A percentile compares a stretch with the other conserved stretches of the same genome.
These are phyloP conservation scores for Verbascum thapsus DNA, from an alignment of 257 asterid genomes.

Conservation along the genomic window DNA sequence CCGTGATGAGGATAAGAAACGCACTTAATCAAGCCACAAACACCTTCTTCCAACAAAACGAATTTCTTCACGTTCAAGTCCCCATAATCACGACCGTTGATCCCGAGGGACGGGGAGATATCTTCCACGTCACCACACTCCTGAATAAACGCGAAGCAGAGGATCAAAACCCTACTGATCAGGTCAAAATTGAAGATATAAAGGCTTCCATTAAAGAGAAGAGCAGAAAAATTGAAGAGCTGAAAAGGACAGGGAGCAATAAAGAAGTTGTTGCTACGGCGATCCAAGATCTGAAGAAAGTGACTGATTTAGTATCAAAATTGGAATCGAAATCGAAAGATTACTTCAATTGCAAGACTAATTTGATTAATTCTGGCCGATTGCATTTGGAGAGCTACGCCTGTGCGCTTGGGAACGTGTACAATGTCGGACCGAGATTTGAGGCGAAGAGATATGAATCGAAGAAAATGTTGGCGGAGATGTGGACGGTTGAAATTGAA, in stretches of 20 bases:
- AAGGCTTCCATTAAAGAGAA: constrained; percentile 66
- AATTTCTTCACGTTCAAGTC: constrained; percentile 71
- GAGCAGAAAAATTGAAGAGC: constrained; percentile 61
- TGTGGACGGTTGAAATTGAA: constrained; percentile 84
- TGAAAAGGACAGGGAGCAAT: constrained; percentile 69
- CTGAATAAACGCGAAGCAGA: constrained; percentile 32
- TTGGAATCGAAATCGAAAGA: constrained; percentile 63
- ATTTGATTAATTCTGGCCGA: constrained; percentile 63
- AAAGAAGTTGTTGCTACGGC: constrained; percentile 81
- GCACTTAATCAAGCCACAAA: constrained; percentile 59
- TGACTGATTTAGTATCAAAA: constrained; percentile 54
- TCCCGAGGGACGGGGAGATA: constrained; percentile 50
- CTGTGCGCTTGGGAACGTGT: constrained; percentile 83
- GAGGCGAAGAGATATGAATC: constrained; percentile 48
- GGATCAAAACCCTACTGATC: constrained; percentile 30
- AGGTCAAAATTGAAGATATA: constrained; percentile 46
- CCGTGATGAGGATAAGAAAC: constrained; percentile 68
- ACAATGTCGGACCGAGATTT: constrained; percentile 84
- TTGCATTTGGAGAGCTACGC: constrained; percentile 90
- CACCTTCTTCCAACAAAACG: constrained; percentile 60
- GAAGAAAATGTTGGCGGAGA: constrained; percentile 66
- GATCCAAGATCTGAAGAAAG: constrained; percentile 63
- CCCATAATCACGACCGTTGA: constrained; percentile 80
- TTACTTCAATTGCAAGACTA: constrained; percentile 56
- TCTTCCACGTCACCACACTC: constrained; percentile 63